These are phyloP conservation scores for Geotrichum siamense DNA, from an alignment of 1,139 yeast species.

Conservation along the genomic window DNA sequence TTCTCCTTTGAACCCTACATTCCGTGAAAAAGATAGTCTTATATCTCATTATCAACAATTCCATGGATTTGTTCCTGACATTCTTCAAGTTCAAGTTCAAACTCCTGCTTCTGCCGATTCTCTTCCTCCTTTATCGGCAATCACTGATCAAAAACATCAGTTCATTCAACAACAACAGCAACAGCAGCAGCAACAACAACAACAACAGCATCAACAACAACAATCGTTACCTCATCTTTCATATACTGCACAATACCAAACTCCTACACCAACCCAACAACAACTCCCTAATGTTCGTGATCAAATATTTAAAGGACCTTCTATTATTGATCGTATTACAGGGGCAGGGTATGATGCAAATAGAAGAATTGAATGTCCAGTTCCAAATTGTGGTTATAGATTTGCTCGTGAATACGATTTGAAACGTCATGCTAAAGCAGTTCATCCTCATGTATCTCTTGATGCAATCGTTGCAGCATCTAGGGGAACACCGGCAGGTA, in stretches of 20 bases:
- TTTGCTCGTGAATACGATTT: conserved; percentile 38
- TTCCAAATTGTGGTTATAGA: conserved; percentile 32
- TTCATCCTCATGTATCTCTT: conserved; percentile 22
- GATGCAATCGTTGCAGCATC: conserved; percentile 14
- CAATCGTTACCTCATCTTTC: conserved; percentile 16
- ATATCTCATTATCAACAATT: conserved; percentile 38
- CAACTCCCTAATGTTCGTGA: conserved; percentile 13
- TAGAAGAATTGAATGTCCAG: conserved; percentile 32
- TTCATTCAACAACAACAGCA: conserved; percentile 6
- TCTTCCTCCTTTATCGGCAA: conserved; percentile 17
- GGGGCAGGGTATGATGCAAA: conserved; percentile 34
- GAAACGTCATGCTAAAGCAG: conserved; percentile 33
- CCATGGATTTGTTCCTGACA: conserved; percentile 34
- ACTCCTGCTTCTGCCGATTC: conserved; percentile 18
- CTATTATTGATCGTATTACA: conserved; percentile 32
- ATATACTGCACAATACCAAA: conserved; percentile 11
- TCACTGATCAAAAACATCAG: conserved; percentile 10
- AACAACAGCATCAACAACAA: conserved; percentile 7
- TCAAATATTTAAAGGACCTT: conserved; percentile 18
- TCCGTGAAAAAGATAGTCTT: conserved; percentile 39
- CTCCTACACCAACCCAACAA: conserved; percentile 4
- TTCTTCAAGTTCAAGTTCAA: conserved; percentile 20
- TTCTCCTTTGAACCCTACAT: conserved; percentile 29
- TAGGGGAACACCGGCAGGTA: neutral
- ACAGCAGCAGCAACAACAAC: conserved; percentile 11